Conservation (phyloP, 257 asterid genomes). For the Rehmannia glutinosa region DNA sequence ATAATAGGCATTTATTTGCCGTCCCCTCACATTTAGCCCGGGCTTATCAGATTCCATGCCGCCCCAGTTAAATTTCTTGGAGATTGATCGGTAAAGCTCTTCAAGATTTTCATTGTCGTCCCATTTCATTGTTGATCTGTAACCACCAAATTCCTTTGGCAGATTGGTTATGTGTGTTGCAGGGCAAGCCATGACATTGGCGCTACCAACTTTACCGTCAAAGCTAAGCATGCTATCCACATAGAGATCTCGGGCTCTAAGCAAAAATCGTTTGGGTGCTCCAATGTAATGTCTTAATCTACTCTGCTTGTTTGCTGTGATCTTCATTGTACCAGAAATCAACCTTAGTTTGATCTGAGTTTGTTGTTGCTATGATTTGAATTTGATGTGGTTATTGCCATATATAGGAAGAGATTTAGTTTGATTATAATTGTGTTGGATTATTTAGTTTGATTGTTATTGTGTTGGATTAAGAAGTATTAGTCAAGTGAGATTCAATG, state of each 20-base stretch:
- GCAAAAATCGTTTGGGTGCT: constrained; percentile 24
- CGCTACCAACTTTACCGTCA: constrained; percentile 27
- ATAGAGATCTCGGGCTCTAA: constrained; percentile 34
- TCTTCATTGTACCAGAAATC: not conserved
- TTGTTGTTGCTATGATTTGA: not conserved
- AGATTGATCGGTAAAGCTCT: constrained; percentile 20
- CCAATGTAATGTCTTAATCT: constrained; percentile 16
- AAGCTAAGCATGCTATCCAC: constrained; percentile 27
- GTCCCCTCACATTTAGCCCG: not conserved
- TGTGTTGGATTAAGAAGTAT: too few species aligned
- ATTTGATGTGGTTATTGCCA: too few species aligned
- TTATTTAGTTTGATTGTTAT: too few species aligned
- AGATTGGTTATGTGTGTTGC: not conserved
- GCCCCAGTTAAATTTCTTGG: constrained; percentile 7
- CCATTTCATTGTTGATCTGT: not conserved
- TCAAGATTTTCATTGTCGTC: constrained; percentile 6
- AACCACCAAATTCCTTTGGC: not conserved
- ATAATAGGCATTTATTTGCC: not conserved
- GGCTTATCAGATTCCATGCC: not conserved
- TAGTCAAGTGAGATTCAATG: not conserved
- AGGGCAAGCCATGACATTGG: constrained; percentile 18
- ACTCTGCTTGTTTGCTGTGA: constrained; percentile 9
- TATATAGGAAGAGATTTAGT: not conserved
- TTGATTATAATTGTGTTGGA: too few species aligned
- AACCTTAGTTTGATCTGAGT: not conserved